Percentiles rank a stretch among this genome's conserved stretches.
Conservation (phyloP, 2,329 filamentous ascomycete species). For the Trichophyton schoenleinii region DNA sequence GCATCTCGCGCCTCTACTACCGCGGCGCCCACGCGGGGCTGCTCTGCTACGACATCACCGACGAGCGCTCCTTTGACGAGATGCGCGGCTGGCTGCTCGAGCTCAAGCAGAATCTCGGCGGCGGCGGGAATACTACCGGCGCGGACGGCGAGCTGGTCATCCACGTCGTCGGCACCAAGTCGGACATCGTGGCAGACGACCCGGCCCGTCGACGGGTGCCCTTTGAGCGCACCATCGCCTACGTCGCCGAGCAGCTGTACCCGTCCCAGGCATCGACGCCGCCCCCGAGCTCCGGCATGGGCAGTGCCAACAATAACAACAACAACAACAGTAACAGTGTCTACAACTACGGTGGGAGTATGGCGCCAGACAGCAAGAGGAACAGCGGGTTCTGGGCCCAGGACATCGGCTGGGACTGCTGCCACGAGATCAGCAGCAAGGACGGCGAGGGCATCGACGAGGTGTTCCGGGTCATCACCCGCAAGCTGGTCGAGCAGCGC, state of each 20-base stretch:
- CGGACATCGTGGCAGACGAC: slow-evolving; percentile 78
- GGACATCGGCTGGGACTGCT: slow-evolving; percentile 91
- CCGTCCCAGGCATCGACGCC: slow-evolving; percentile 56
- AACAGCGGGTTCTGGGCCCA: slow-evolving; percentile 59
- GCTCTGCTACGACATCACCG: slow-evolving; percentile 88
- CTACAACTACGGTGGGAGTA: slow-evolving; percentile 14
- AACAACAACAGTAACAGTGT: slow-evolving; percentile 7
- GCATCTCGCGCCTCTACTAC: slow-evolving; percentile 91
- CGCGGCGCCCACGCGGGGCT: slow-evolving; percentile 88
- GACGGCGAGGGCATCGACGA: slow-evolving; percentile 93
- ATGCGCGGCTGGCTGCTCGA: slow-evolving; percentile 88
- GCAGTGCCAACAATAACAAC: slow-evolving; percentile 19
- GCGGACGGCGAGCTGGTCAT: slow-evolving; percentile 54
- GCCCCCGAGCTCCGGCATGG: slow-evolving; percentile 47
- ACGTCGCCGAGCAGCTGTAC: slow-evolving; percentile 82
- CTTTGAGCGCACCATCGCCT: slow-evolving; percentile 90
- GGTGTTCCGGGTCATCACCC: slow-evolving; percentile 79
- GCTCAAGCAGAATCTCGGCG: slow-evolving; percentile 59
- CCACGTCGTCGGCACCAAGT: slow-evolving; percentile 90
- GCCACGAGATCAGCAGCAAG: slow-evolving; percentile 91
- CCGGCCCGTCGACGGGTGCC: slow-evolving; percentile 69
- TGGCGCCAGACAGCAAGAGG: slow-evolving; percentile 30
- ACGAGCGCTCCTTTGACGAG: slow-evolving; percentile 70
- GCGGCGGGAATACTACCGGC: too few relatives aligned
- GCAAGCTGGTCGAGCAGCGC: slow-evolving; percentile 67